phyloP scores from a whole-genome alignment of 2,329 filamentous ascomycete genomes.

The Alternaria novae-zelandiae region DNA sequence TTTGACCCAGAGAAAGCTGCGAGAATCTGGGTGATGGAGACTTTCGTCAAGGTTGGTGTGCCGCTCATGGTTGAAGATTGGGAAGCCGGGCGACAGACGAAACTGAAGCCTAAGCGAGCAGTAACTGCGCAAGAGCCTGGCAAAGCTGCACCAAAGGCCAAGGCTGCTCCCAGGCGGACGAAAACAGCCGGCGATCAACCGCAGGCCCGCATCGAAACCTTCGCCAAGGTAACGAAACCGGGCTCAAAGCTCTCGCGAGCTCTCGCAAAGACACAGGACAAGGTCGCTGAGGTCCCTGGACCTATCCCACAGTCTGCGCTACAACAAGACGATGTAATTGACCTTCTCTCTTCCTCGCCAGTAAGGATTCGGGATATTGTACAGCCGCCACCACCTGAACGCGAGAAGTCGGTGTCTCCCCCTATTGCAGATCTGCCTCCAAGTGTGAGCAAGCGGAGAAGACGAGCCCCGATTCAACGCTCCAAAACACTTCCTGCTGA shows the following conservation, averaged over 20 bases:
- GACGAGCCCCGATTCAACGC: slow-evolving; percentile 41
- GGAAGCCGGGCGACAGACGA: slow-evolving; percentile 53
- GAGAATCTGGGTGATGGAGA: slow-evolving; percentile 72
- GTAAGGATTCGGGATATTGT: slow-evolving; percentile 2
- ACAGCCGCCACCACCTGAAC: slow-evolving; percentile 1
- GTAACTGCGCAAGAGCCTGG: slow-evolving; percentile 27
- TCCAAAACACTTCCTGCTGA: slow-evolving; percentile 40
- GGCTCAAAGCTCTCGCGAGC: slow-evolving; percentile 27
- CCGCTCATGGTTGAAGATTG: slow-evolving; percentile 71
- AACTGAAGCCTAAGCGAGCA: slow-evolving; percentile 29
- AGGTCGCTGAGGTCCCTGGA: neutral
- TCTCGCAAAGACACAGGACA: slow-evolving; percentile 27
- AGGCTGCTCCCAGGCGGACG: slow-evolving; percentile 25
- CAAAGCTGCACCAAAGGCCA: slow-evolving; percentile 28
- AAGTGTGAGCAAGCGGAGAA: slow-evolving; percentile 39
- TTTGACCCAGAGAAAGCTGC: slow-evolving; percentile 73
- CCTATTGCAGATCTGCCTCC: slow-evolving; percentile 31
- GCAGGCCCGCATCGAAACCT: slow-evolving; percentile 35
- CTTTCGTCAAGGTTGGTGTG: slow-evolving; percentile 67
- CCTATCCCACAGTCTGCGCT: slow-evolving; percentile 1
- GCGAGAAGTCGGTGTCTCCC: slow-evolving; percentile 27
- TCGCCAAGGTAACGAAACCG: slow-evolving; percentile 47
- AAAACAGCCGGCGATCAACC: slow-evolving; percentile 27
- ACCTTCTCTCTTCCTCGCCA: slow-evolving; percentile 42
- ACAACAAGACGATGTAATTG: slow-evolving; percentile 20